Conservation (phyloP, 306 rosid genomes). For the Clitoria ternatea region DNA sequence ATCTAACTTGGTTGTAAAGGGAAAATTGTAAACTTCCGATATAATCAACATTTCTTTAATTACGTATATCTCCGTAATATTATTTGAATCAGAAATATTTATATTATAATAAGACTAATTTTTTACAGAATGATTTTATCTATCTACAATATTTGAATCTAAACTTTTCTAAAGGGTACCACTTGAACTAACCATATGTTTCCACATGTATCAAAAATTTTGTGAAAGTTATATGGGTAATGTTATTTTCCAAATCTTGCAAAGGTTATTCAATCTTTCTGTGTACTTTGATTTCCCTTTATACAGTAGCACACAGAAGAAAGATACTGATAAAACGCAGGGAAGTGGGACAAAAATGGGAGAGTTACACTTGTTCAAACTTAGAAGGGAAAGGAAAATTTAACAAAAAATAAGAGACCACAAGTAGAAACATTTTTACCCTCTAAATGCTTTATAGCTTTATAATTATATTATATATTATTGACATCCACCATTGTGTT, state of each 20-base stretch:
- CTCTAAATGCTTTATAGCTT: neutral
- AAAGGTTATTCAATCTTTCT: neutral
- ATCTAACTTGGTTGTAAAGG: neutral
- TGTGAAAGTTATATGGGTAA: too few species aligned
- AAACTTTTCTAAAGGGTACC: too few species aligned
- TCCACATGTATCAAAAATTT: too few species aligned
- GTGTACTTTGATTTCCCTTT: neutral
- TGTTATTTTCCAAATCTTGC: neutral
- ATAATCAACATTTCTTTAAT: too few species aligned
- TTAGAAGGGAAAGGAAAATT: neutral
- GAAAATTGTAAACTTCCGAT: neutral
- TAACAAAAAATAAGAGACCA: neutral
- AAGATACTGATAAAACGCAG: neutral
- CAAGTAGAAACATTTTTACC: neutral
- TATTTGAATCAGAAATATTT: too few species aligned
- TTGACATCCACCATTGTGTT: constrained; percentile 1
- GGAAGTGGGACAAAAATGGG: neutral
- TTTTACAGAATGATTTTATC: too few species aligned
- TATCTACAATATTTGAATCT: too few species aligned
- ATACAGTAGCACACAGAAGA: neutral
- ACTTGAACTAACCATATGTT: too few species aligned
- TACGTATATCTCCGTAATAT: too few species aligned
- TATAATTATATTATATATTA: neutral
- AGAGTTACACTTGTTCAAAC: neutral
- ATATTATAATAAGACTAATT: too few species aligned